Evolutionary conservation across 2,329 filamentous ascomycete genomes (phyloP), one percentile per base, ranked within the genome.

Genomic region (Penicillium sp.): DNA sequence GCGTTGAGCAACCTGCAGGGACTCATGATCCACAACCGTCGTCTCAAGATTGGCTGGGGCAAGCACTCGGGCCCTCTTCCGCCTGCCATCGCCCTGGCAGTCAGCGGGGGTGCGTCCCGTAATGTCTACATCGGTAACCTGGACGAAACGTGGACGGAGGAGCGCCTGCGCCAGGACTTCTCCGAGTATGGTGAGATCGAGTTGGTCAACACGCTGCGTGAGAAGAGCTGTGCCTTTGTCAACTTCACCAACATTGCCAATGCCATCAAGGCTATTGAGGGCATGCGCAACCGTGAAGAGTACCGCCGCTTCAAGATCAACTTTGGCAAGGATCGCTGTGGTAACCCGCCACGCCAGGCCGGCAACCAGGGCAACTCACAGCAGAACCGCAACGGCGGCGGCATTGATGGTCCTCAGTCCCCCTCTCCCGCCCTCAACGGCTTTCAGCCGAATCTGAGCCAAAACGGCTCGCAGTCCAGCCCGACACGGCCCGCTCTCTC

Each of bases 221-320:
- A 99, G 83, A 99, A 99, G 88, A 97, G 93, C 81, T 99, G 95
- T 77, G 95, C 95, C 0, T 99, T 99, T 76, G 95, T 99, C 76
- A 99, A 99, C 82, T 99, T 99, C 78, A 99, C 95, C 75, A 99
- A 99, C 81, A 99, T 99, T 75, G 95, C 95, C 74, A 99, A 99
- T 71, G 95, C 95, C 54, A 99, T 99, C 83, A 99, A 99, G 83
- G 95, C 95, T 0, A 99, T 99, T 67, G 95, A 99, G 79, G 95
- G 93, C 25, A 88, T 99, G 66, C 88, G 95, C 60, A 91, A 93
- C 73, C 93, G 93, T 74, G 95, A 98, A 46, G 95, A 99, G 73
- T 99, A 99, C 84, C 92, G 89, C 79, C 89, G 95, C 71, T 99
- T 99, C 87, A 99, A 99, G 85, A 94, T 99, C 77, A 99, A 99